Evolutionary conservation across 805 yeast species (phyloP), one percentile per base, ranked within the genome.

Genomic region (Starmerella potacharoeniae): DNA sequence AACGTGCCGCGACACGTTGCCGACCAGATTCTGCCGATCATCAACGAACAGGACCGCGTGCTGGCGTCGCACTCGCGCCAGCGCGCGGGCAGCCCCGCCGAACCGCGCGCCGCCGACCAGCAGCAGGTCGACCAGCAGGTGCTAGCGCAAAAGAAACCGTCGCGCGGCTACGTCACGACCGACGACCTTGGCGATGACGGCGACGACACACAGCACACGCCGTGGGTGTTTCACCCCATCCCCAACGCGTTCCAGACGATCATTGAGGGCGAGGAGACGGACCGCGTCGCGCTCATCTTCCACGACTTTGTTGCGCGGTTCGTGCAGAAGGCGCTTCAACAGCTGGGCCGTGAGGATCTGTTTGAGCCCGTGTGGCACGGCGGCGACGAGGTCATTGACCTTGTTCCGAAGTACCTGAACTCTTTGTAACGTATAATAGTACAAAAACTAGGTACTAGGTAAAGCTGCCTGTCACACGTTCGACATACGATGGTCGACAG

Each of bases 151-250:
- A 41, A 4, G 30, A 34, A 37, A 30, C 41, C 36, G 13, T 53
- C 61, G 33, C 45, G 30, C 57, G 98, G 98, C 0, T 86, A 84
- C 62, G 82, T 81, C 0, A 91, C 98, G 0, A 63, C 69, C 47
- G 98, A 93, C 66, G 97, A 91, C 64, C 75, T 77, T 62, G 98
- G 97, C 0, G 69, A 73, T 59, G 81, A 82, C 58, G 98, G 98
- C 28, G 98, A 93, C 66, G 97, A 73, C 72, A 76, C 88, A 40
- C 62, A 81, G 55, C 90, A 85, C 70, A 72, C 70, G 55, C 77
- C 86, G 1, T 77, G 84, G 48, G 71, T 72, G 0, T 71, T 75
- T 55, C 83, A 77, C 66, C 77, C 75, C 7, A 73, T 88, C 3
- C 96, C 97, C 9, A 90, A 88, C 63, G 95, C 86, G 11, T 79